Conservation (phyloP, 306 rosid genomes). For the Prinsepia uniflora region DNA sequence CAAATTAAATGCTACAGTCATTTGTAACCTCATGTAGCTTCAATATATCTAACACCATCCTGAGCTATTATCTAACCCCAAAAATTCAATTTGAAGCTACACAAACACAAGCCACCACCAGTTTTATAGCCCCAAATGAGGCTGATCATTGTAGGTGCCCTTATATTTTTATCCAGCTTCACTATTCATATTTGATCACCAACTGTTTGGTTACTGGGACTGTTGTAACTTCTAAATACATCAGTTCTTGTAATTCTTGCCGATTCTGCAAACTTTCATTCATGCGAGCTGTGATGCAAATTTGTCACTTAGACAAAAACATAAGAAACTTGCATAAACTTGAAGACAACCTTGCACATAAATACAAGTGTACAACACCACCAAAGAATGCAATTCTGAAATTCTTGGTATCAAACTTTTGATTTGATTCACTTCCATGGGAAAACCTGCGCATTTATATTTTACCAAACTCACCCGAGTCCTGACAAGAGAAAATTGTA, state of each 20-base stretch:
- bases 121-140: too few relatives aligned
- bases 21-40: too few relatives aligned
- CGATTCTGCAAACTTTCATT: too few relatives aligned
- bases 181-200: neutral
- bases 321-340: neutral
- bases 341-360: neutral
- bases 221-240: neutral
- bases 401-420: neutral
- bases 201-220: neutral
- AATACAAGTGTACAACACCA: neutral
- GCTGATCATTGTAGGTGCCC: too few relatives aligned
- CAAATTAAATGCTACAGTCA: too few relatives aligned
- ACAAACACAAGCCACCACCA: too few relatives aligned
- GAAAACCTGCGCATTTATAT: neutral
- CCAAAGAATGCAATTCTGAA: neutral
- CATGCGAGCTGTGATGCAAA: too few relatives aligned
- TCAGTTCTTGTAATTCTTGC: too few relatives aligned
- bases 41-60: too few relatives aligned
- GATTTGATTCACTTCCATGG: neutral
- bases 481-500: neutral
- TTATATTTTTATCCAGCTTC: neutral
- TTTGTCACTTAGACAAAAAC: too few relatives aligned
- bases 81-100: too few relatives aligned
- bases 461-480: constrained; percentile 1
- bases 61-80: too few relatives aligned